A percentile compares a stretch with the other conserved stretches of the same genome.
Conservation (phyloP, 2,329 filamentous ascomycete genomes). For the Fusarium falciforme region DNA sequence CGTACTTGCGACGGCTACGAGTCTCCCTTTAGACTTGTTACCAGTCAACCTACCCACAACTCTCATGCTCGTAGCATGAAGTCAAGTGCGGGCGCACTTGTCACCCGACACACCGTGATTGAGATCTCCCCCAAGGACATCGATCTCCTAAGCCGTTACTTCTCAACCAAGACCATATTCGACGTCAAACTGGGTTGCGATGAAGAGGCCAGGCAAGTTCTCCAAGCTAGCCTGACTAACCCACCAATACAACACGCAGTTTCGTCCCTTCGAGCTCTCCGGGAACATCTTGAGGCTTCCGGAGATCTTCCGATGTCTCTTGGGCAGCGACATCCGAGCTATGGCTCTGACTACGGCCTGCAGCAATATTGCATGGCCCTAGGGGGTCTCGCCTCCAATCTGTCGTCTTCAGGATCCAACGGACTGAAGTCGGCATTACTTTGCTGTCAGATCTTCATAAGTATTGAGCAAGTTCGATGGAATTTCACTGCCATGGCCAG, state of each 20-base stretch:
- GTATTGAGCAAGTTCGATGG: conserved; percentile 57
- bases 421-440: conserved; percentile 54
- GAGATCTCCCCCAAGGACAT: conserved; percentile 44
- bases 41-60: conserved; percentile 28
- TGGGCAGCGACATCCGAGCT: conserved; percentile 44
- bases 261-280: conserved; percentile 53
- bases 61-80: not conserved
- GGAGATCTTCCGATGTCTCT: conserved; percentile 41
- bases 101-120: conserved; percentile 31
- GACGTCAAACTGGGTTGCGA: conserved; percentile 51
- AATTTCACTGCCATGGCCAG: conserved; percentile 56
- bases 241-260: conserved; percentile 53
- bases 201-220: conserved; percentile 53
- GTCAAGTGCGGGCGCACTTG: conserved; percentile 28
- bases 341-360: conserved; percentile 52
- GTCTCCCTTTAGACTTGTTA: conserved; percentile 50
- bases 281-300: conserved; percentile 52
- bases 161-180: conserved; percentile 57
- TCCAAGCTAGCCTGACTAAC: conserved; percentile 52
- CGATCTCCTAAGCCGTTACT: conserved; percentile 51
- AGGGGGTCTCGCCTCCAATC: conserved; percentile 51
- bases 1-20: conserved; percentile 57
- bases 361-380: conserved; percentile 57
- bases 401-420: conserved; percentile 48
- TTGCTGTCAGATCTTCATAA: conserved; percentile 61